Evolutionary conservation across 495 filamentous ascomycete species (phyloP).

Genomic region (Aspergillus cavernicola): DNA sequence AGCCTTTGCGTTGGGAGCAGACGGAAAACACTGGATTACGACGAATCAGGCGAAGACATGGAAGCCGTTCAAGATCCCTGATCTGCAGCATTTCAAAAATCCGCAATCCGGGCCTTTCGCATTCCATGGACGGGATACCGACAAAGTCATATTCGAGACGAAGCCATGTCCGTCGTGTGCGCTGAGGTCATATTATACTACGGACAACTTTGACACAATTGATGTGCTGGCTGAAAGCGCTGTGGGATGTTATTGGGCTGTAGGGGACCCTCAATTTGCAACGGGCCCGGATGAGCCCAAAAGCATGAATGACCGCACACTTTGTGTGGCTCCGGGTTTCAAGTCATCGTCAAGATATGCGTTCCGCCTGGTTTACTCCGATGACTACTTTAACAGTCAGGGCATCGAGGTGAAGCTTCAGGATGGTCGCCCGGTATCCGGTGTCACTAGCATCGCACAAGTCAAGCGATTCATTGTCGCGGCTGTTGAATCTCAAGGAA

Average conservation of each 20-base stretch:
- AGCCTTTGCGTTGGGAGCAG: constrained; percentile 69
- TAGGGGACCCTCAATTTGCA: constrained; percentile 67
- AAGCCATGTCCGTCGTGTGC: constrained; percentile 55
- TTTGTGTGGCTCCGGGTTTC: constrained; percentile 76
- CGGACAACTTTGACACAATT: constrained; percentile 70
- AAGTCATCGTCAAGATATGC: constrained; percentile 56
- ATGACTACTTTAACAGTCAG: constrained; percentile 65
- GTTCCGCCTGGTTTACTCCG: constrained; percentile 72
- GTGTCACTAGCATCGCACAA: constrained; percentile 69
- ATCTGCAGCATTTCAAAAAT: constrained; percentile 37
- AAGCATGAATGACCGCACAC: constrained; percentile 57
- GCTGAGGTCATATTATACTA: constrained; percentile 68
- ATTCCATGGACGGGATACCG: constrained; percentile 77
- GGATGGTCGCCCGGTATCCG: constrained; percentile 64
- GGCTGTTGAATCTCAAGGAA: constrained; percentile 71
- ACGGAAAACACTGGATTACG: constrained; percentile 73
- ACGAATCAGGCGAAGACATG: constrained; percentile 75
- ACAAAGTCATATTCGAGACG: constrained; percentile 78
- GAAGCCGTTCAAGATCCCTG: constrained; percentile 62
- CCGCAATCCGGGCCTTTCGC: constrained; percentile 42
- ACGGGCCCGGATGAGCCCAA: constrained; percentile 51
- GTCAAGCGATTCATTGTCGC: constrained; percentile 85
- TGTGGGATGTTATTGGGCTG: constrained; percentile 78
- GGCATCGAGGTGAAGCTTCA: constrained; percentile 70
- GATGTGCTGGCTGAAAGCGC: constrained; percentile 60